Percentiles rank a stretch among this genome's conserved stretches.
Conservation (phyloP, 441 rosid genomes). For the Croton setiger region DNA sequence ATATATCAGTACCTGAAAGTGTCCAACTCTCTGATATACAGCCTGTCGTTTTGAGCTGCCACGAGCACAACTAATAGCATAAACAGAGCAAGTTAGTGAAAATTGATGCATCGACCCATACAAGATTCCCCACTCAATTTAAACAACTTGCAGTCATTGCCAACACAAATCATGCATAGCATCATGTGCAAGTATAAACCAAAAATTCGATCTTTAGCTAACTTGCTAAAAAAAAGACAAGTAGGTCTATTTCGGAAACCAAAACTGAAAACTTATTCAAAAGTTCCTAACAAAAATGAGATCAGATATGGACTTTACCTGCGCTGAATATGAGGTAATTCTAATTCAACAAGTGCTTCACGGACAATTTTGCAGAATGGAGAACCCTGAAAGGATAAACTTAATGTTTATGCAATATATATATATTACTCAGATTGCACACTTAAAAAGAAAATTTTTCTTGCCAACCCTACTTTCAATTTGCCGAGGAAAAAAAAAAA, state of each 20-base stretch:
- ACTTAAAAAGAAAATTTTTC: background rate
- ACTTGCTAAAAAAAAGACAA: background rate
- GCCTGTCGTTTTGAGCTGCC: constrained; percentile 84
- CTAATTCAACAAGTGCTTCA: constrained; percentile 83
- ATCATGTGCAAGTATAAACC: background rate
- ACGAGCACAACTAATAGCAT: constrained; percentile 68
- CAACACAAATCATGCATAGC: background rate
- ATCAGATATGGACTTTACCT: constrained; percentile 41
- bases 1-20: constrained; percentile 56
- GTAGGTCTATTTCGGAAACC: background rate
- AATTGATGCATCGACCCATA: background rate
- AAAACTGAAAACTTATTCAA: background rate
- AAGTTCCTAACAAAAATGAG: background rate
- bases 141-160: background rate
- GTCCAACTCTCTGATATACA: constrained; percentile 56
- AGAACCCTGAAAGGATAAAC: constrained; percentile 50
- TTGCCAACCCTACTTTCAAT: background rate
- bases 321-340: constrained; percentile 68
- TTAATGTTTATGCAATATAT: constrained; percentile 1
- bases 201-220: background rate
- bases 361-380: constrained; percentile 86
- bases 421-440: background rate
- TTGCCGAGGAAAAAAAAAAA: background rate
- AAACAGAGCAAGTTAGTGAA: constrained; percentile 7
- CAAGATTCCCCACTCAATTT: background rate